Percentiles rank a stretch among this genome's conserved stretches.
Evolutionary conservation across 2,329 filamentous ascomycete genomes (phyloP).

Genomic region (Calonectria pteridis): DNA sequence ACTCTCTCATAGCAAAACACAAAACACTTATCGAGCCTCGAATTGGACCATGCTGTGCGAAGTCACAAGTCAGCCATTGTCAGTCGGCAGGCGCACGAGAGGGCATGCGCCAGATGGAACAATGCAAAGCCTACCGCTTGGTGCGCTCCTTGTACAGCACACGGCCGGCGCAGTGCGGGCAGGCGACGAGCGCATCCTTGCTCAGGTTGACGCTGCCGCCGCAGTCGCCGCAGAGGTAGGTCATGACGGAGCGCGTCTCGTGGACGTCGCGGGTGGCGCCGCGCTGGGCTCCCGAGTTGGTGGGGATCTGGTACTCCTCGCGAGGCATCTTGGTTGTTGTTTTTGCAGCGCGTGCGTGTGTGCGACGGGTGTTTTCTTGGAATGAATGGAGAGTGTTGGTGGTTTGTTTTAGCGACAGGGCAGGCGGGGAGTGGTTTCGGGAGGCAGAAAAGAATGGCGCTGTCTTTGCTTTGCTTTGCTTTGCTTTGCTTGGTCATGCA

Average conservation of each 20-base stretch:
- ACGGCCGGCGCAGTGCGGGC: constrained; percentile 82
- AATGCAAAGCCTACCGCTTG: constrained; percentile 78
- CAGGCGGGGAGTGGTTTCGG: constrained; percentile 1
- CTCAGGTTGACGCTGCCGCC: constrained; percentile 55
- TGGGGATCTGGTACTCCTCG: constrained; percentile 83
- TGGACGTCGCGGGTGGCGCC: constrained; percentile 56
- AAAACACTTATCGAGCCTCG: constrained; percentile 83
- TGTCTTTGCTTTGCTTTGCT: too few relatives aligned
- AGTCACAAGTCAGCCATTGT: constrained; percentile 18
- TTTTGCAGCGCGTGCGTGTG: background rate
- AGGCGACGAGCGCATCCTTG: constrained; percentile 63
- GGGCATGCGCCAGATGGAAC: background rate
- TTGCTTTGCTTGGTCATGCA: constrained; percentile 35
- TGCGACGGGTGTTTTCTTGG: background rate
- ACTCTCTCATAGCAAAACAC: background rate
- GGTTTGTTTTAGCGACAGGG: background rate
- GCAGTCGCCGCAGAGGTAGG: constrained; percentile 60
- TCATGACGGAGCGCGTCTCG: constrained; percentile 53
- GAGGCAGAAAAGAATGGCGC: constrained; percentile 34
- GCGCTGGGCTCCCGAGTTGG: constrained; percentile 59
- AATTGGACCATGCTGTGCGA: constrained; percentile 92
- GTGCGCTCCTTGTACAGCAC: constrained; percentile 98
- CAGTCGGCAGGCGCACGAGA: background rate
- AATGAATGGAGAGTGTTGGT: background rate
- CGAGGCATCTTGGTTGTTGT: constrained; percentile 69